Percentiles rank a stretch among this genome's conserved stretches.
These are phyloP conservation scores for Fusarium citri DNA, from an alignment of 2,329 filamentous ascomycete species.

Conservation along the genomic window DNA sequence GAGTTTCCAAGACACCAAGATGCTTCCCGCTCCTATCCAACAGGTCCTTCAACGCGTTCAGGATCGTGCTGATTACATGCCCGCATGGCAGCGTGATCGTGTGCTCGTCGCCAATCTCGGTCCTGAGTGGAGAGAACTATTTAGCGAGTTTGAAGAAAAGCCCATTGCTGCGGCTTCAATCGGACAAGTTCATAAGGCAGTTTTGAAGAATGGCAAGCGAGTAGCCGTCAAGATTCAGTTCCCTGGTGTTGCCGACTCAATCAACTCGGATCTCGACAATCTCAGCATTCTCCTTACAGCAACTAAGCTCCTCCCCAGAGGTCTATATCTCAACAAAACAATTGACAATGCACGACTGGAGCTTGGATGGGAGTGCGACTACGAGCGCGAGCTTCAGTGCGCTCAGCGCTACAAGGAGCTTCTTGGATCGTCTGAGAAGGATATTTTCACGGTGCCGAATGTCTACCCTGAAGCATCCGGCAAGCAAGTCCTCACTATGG, in stretches of 20 bases:
- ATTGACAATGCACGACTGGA: slow-evolving; percentile 95
- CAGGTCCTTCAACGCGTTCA: slow-evolving; percentile 94
- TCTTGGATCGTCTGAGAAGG: slow-evolving; percentile 68
- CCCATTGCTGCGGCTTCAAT: slow-evolving; percentile 97
- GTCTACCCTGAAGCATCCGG: slow-evolving; percentile 84
- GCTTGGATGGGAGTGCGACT: slow-evolving; percentile 97
- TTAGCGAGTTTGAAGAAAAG: slow-evolving; percentile 85
- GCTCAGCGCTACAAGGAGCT: slow-evolving; percentile 80
- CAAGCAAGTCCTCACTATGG: slow-evolving; percentile 89
- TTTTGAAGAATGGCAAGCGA: slow-evolving; percentile 76
- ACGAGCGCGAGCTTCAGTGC: slow-evolving; percentile 86
- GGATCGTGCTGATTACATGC: slow-evolving; percentile 98
- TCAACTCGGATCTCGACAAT: slow-evolving; percentile 96
- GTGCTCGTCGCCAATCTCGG: slow-evolving; percentile 86
- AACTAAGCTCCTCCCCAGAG: slow-evolving; percentile 88
- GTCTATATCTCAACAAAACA: slow-evolving; percentile 94
- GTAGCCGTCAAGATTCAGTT: slow-evolving; percentile 99
- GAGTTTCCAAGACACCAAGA: slow-evolving; percentile 96
- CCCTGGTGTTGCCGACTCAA: slow-evolving; percentile 93
- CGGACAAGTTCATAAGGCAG: slow-evolving; percentile 91
- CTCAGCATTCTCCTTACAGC: slow-evolving; percentile 90
- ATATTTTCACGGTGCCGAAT: slow-evolving; percentile 82
- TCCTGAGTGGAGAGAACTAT: slow-evolving; percentile 84
- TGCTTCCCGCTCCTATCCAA: slow-evolving; percentile 88
- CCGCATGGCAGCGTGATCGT: slow-evolving; percentile 87